phyloP scores from a whole-genome alignment of 257 asterid genomes.

The Petrea volubilis region DNA sequence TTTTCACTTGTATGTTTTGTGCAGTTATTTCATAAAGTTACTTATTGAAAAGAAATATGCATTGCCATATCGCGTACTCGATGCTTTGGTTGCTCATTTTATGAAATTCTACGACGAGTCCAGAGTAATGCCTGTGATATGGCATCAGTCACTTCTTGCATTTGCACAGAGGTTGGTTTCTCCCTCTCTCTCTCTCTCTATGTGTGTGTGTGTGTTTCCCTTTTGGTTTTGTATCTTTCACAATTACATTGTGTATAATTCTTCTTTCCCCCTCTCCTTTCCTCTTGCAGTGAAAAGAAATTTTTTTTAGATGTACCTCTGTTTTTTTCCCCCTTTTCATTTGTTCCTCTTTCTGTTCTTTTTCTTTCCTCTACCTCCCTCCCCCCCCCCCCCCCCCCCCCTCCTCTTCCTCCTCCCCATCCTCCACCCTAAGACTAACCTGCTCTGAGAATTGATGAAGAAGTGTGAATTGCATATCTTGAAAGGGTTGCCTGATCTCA shows the following conservation, averaged over 20 bases:
- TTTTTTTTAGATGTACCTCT: too few species aligned
- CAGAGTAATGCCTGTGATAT: slow-evolving; percentile 92
- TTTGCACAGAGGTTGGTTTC: slow-evolving; percentile 78
- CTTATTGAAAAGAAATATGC: slow-evolving; percentile 95
- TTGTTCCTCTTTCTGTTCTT: too few species aligned
- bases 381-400: too few species aligned
- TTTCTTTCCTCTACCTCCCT: too few species aligned
- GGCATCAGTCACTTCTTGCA: slow-evolving; percentile 98
- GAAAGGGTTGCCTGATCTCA: too few species aligned
- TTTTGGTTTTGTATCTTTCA: neutral
- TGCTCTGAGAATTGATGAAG: too few species aligned
- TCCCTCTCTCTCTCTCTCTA: slow-evolving; percentile 1
- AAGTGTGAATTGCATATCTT: too few species aligned
- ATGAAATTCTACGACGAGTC: slow-evolving; percentile 75
- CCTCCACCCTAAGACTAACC: too few species aligned
- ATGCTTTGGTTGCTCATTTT: slow-evolving; percentile 90
- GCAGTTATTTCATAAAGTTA: slow-evolving; percentile 86
- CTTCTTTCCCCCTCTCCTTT: neutral
- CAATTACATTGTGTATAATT: neutral
- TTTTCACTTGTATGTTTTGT: slow-evolving; percentile 18
- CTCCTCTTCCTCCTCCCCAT: too few species aligned
- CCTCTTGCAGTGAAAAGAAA: neutral
- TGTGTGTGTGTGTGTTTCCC: neutral
- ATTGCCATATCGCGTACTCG: slow-evolving; percentile 93
- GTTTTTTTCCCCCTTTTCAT: too few species aligned